A percentile compares a stretch with the other conserved stretches of the same genome.
Conservation (phyloP, 208 protist species). For the Kentomonas sorsogonicus region DNA sequence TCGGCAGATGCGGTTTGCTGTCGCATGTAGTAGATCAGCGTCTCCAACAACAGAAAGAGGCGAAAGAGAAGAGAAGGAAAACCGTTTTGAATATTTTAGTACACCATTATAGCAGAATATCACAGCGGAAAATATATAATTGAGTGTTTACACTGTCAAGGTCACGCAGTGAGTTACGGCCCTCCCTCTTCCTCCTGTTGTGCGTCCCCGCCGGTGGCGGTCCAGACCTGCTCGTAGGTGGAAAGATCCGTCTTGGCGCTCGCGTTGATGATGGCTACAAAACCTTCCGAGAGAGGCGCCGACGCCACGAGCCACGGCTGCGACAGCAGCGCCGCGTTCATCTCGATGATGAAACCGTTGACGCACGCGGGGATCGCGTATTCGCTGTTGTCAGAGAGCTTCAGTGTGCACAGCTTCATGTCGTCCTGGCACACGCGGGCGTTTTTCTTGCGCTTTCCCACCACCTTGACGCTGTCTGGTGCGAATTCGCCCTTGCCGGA, state of each 20-base stretch:
- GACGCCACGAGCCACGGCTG: conserved; percentile 45
- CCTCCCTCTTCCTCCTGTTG: conserved; percentile 37
- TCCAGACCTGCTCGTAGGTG: conserved; percentile 47
- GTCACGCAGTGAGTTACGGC: background rate
- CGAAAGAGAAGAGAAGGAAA: background rate
- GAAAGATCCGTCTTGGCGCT: conserved; percentile 42
- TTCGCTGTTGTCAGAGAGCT: conserved; percentile 31
- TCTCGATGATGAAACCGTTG: conserved; percentile 76
- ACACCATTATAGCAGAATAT: too few relatives aligned
- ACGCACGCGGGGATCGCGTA: conserved; percentile 71
- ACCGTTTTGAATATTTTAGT: background rate
- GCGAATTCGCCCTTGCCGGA: conserved; percentile 35
- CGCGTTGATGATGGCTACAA: conserved; percentile 70
- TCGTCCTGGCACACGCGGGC: conserved; percentile 73
- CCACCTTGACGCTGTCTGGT: conserved; percentile 45
- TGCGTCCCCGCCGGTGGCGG: conserved; percentile 61
- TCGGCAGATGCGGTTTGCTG: too few relatives aligned
- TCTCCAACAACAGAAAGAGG: too few relatives aligned
- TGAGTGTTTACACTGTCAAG: too few relatives aligned
- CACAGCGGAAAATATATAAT: too few relatives aligned
- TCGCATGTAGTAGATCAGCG: too few relatives aligned
- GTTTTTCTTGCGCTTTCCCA: conserved; percentile 84
- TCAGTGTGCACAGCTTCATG: conserved; percentile 66
- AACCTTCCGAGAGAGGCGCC: conserved; percentile 65
- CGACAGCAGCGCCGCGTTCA: conserved; percentile 54